phyloP scores from a whole-genome alignment of 2,329 filamentous ascomycete genomes.

The Aspergillus pseudotamarii region DNA sequence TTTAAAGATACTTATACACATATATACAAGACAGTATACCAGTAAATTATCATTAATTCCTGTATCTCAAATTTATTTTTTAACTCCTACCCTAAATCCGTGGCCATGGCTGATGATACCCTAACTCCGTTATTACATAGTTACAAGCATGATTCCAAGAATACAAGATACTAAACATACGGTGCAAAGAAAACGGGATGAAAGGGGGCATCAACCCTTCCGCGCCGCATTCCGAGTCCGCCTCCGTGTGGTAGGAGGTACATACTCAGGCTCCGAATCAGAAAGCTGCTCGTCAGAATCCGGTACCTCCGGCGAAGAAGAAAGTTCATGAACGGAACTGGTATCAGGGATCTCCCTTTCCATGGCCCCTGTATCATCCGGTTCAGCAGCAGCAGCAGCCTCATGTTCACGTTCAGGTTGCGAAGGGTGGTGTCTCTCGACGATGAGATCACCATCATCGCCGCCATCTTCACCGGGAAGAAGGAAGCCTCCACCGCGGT shows the following conservation, averaged over 20 bases:
- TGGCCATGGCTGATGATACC: background rate
- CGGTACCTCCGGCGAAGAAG: constrained; percentile 12
- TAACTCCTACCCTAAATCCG: background rate
- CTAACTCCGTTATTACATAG: background rate
- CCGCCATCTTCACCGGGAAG: constrained; percentile 34
- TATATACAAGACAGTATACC: background rate
- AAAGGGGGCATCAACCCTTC: background rate
- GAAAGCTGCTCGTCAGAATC: constrained; percentile 2
- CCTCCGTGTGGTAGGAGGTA: constrained; percentile 24
- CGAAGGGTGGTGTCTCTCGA: constrained; percentile 28
- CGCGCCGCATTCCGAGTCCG: constrained; percentile 24
- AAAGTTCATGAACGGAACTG: constrained; percentile 14
- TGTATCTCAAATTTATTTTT: background rate
- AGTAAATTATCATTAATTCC: background rate
- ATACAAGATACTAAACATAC: background rate
- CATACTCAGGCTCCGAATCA: constrained; percentile 23
- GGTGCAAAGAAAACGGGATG: no score
- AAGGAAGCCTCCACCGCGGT: constrained; percentile 37
- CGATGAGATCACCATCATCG: constrained; percentile 31
- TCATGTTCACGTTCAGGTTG: background rate
- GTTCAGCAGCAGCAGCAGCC: constrained; percentile 2
- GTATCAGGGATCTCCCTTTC: constrained; percentile 3
- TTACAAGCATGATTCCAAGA: background rate
- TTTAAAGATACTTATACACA: background rate
- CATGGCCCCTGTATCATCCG: constrained; percentile 12